Percentiles rank a stretch among this genome's conserved stretches.
Conservation (phyloP, 177 flowering plant genomes). For the Vitis hybrid region DNA sequence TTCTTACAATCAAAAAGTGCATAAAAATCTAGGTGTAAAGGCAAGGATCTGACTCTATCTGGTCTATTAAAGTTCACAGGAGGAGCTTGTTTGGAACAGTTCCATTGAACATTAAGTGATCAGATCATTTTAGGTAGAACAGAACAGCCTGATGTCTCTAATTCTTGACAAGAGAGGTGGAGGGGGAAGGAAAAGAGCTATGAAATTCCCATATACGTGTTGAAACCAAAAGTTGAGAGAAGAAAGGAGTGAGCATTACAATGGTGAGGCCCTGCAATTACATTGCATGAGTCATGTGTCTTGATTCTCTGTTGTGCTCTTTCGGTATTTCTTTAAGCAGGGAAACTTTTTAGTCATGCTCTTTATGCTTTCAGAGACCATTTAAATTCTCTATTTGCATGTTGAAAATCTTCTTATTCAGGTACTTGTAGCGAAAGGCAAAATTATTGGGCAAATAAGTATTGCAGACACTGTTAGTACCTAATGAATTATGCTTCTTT, state of each 20-base stretch:
- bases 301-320: not conserved
- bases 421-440: not conserved
- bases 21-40: not conserved
- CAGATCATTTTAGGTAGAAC: not conserved
- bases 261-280: not conserved
- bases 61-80: not conserved
- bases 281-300: not conserved
- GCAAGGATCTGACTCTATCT: not conserved
- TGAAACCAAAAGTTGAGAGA: not conserved
- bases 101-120: too few relatives aligned
- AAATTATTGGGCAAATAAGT: not conserved
- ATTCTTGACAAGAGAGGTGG: too few relatives aligned
- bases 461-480: not conserved
- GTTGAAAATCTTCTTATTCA: not conserved
- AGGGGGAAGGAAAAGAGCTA: too few relatives aligned
- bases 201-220: too few relatives aligned
- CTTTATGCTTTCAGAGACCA: not conserved
- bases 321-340: not conserved
- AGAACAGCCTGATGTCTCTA: too few relatives aligned
- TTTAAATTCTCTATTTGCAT: not conserved
- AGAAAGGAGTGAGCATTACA: not conserved
- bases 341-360: not conserved
- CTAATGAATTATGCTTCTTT: not conserved
- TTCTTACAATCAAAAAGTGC: not conserved
- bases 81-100: too few relatives aligned